Evolutionary conservation across 2,329 filamentous ascomycete species (phyloP).

Genomic region (Aspergillus arachidicola): DNA sequence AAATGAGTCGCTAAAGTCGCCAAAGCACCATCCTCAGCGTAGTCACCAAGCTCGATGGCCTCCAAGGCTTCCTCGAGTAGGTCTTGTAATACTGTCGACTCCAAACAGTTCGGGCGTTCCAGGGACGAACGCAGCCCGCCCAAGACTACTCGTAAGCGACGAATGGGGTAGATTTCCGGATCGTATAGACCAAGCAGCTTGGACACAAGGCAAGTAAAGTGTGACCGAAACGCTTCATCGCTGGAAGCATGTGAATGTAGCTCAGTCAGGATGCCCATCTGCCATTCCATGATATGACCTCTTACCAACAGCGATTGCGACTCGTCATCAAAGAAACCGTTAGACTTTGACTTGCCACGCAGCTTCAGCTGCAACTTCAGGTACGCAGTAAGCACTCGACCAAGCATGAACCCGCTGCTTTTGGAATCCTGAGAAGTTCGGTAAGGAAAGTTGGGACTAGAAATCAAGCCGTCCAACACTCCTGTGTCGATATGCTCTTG

Average conservation of each 20-base stretch:
- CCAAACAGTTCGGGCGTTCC: slow-evolving; percentile 33
- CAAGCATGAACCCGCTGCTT: slow-evolving; percentile 38
- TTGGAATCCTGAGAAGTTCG: slow-evolving; percentile 37
- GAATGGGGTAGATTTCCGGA: slow-evolving; percentile 35
- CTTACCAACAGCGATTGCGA: slow-evolving; percentile 28
- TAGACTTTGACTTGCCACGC: slow-evolving; percentile 30
- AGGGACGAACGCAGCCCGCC: slow-evolving; percentile 38
- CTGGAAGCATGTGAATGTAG: slow-evolving; percentile 28
- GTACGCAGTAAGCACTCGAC: slow-evolving; percentile 39
- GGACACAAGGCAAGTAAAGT: slow-evolving; percentile 31
- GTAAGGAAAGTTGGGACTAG: slow-evolving; percentile 30
- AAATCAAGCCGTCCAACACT: slow-evolving; percentile 33
- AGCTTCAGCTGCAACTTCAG: slow-evolving; percentile 36
- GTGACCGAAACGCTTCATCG: slow-evolving; percentile 31
- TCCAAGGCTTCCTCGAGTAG: slow-evolving; percentile 30
- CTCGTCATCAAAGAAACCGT: slow-evolving; percentile 36
- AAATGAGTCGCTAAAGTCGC: slow-evolving; percentile 31
- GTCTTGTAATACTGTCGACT: slow-evolving; percentile 27
- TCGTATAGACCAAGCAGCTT: slow-evolving; percentile 40
- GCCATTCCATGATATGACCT: slow-evolving; percentile 41
- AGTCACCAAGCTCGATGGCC: slow-evolving; percentile 20
- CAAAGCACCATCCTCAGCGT: slow-evolving; percentile 31
- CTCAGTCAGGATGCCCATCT: slow-evolving; percentile 39
- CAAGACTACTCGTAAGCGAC: slow-evolving; percentile 40
- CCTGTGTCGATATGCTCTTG: slow-evolving; percentile 43